Evolutionary conservation across 192 early-diverging fungal genomes (phyloP).

Genomic region (Linderina pennispora): DNA sequence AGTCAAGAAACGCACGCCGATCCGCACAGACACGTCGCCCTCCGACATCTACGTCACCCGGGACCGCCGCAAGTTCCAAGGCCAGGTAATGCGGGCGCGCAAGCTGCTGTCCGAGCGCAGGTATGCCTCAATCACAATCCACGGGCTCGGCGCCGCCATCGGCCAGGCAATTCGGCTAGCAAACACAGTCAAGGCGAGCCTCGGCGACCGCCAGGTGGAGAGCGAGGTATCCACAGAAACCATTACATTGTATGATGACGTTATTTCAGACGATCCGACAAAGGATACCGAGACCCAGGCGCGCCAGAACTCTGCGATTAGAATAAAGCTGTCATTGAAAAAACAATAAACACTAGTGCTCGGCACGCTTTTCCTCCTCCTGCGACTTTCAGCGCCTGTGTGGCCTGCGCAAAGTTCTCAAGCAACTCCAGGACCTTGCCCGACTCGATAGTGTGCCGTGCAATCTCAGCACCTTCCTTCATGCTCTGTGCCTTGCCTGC

Average conservation of each 20-base stretch:
- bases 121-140: conserved; percentile 59
- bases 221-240: conserved; percentile 63
- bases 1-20: conserved; percentile 52
- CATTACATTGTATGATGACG: conserved; percentile 69
- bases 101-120: conserved; percentile 59
- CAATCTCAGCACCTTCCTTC: conserved; percentile 66
- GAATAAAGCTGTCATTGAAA: conserved; percentile 52
- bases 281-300: conserved; percentile 51
- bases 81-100: conserved; percentile 57
- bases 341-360: background rate
- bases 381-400: conserved; percentile 14
- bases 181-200: conserved; percentile 51
- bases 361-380: background rate
- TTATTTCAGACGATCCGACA: conserved; percentile 60
- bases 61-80: conserved; percentile 53
- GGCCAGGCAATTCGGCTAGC: conserved; percentile 62
- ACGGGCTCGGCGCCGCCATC: conserved; percentile 75
- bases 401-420: conserved; percentile 49
- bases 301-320: conserved; percentile 63
- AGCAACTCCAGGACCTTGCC: conserved; percentile 61
- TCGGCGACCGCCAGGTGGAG: conserved; percentile 52
- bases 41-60: conserved; percentile 78
- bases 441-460: conserved; percentile 64
- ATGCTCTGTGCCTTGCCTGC: conserved; percentile 64
- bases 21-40: conserved; percentile 55